A percentile compares a stretch with the other conserved stretches of the same genome.
Evolutionary conservation across 345 rosid genomes (phyloP).

Genomic region (Hibiscus trionum): DNA sequence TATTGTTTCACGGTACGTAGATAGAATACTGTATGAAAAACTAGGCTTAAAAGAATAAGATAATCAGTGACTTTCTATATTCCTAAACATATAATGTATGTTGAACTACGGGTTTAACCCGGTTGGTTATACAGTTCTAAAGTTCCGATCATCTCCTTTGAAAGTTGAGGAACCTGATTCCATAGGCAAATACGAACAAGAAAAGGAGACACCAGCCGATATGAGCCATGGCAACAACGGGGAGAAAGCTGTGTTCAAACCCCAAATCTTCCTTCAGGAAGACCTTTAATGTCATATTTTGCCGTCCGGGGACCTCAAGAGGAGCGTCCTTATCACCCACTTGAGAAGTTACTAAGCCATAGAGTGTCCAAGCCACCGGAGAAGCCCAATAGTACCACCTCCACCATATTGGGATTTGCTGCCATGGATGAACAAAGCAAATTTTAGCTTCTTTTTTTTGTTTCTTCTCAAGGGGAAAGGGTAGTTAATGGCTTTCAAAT

Average conservation of each 20-base stretch:
- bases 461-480: neutral
- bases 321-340: neutral
- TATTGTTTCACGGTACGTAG: too few relatives aligned
- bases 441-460: neutral
- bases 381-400: constrained; percentile 8
- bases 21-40: neutral
- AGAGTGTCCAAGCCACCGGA: constrained; percentile 4
- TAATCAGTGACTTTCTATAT: neutral
- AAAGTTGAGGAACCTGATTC: constrained; percentile 48
- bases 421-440: constrained; percentile 8
- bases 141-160: constrained; percentile 33
- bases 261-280: constrained; percentile 26
- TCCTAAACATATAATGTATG: neutral
- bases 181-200: constrained; percentile 39
- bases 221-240: constrained; percentile 50
- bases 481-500: constrained; percentile 21
- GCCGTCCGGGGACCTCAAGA: constrained; percentile 35
- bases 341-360: constrained; percentile 3
- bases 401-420: constrained; percentile 82
- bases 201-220: constrained; percentile 41
- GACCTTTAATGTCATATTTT: neutral
- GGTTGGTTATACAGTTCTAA: neutral
- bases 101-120: neutral
- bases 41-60: neutral
- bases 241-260: constrained; percentile 50